phyloP scores from a whole-genome alignment of 2,329 filamentous ascomycete genomes.

The Fusarium tjaetaba region DNA sequence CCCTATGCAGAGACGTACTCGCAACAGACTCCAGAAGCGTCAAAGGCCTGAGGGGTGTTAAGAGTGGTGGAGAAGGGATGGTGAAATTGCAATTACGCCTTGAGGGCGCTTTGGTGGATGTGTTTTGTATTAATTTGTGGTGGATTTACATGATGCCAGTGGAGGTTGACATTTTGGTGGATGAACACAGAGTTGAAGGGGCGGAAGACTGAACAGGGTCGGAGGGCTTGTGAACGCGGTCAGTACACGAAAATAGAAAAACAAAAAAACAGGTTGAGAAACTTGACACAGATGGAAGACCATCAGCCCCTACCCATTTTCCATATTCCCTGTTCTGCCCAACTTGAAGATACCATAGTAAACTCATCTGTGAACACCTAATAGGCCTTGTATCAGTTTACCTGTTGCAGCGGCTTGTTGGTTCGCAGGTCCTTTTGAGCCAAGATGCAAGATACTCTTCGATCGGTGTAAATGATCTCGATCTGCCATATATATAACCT shows the following conservation, averaged over 20 bases:
- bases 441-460: neutral
- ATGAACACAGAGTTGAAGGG: neutral
- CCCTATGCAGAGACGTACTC: neutral
- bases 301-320: neutral
- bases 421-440: neutral
- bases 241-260: neutral
- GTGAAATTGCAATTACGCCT: fast-evolving
- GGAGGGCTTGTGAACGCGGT: neutral
- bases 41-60: neutral
- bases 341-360: neutral
- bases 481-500: neutral
- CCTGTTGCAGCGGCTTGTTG: neutral
- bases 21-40: neutral
- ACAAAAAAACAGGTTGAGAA: neutral
- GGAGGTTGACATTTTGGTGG: neutral
- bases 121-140: neutral
- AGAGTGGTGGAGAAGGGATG: neutral
- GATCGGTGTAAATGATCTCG: neutral
- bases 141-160: neutral
- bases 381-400: too few species aligned
- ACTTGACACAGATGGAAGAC: neutral
- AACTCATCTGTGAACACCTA: neutral
- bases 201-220: neutral
- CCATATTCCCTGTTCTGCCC: neutral
- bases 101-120: neutral